These are phyloP conservation scores for Silene coronaria DNA, from an alignment of 179 eudicot species.

Conservation along the genomic window DNA sequence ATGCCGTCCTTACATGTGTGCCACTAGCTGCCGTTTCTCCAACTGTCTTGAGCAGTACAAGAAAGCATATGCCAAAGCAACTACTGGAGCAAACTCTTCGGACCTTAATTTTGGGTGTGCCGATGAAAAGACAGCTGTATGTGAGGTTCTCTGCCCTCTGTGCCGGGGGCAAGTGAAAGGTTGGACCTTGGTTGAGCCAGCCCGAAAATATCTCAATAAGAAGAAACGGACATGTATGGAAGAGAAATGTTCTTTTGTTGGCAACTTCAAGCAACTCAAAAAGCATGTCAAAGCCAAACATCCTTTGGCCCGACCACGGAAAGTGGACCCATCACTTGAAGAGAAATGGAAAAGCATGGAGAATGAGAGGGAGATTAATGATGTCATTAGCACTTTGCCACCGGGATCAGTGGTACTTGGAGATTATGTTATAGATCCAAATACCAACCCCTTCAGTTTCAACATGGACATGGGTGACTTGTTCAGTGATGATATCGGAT, in stretches of 20 bases:
- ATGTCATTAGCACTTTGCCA: conserved; percentile 66
- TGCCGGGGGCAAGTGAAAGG: conserved; percentile 90
- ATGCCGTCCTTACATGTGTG: conserved; percentile 89
- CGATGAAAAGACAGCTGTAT: conserved; percentile 28
- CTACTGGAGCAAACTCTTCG: conserved; percentile 23
- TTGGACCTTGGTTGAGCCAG: conserved; percentile 73
- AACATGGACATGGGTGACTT: conserved; percentile 32
- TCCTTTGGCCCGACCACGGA: conserved; percentile 58
- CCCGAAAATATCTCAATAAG: conserved; percentile 52
- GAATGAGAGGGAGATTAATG: conserved; percentile 51
- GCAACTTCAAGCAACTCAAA: conserved; percentile 61
- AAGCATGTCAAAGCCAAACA: conserved; percentile 62
- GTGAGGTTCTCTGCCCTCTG: conserved; percentile 64
- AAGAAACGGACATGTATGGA: conserved; percentile 64
- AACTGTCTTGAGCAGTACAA: conserved; percentile 80
- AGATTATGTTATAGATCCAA: conserved; percentile 66
- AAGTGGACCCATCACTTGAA: conserved; percentile 61
- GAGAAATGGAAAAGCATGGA: conserved; percentile 73
- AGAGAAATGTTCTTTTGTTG: conserved; percentile 61
- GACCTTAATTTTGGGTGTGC: conserved; percentile 22
- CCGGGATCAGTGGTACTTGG: conserved; percentile 66
- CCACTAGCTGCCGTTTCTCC: conserved; percentile 68
- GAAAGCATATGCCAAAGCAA: conserved; percentile 54
- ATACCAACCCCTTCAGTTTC: conserved; percentile 20
- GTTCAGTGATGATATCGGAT: conserved; percentile 30